These are phyloP conservation scores for Trichoderma gamsii DNA, from an alignment of 495 filamentous ascomycete species.

Conservation along the genomic window DNA sequence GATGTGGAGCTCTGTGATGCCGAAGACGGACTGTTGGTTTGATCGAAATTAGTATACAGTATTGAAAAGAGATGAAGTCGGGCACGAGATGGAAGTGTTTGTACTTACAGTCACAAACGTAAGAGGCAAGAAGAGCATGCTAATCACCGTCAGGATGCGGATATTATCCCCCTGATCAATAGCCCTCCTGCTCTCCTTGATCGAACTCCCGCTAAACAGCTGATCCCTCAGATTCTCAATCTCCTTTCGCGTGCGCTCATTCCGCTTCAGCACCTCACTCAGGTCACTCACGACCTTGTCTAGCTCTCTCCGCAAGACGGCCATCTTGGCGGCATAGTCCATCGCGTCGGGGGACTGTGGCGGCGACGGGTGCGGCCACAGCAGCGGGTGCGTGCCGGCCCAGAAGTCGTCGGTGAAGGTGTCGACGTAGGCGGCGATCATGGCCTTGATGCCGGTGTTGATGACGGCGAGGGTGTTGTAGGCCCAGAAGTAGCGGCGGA, in stretches of 20 bases:
- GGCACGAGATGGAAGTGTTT: too few relatives aligned
- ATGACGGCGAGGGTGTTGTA: conserved; percentile 50
- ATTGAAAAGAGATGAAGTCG: background rate
- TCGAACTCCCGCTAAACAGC: conserved; percentile 30
- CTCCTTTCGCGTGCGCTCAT: conserved; percentile 27
- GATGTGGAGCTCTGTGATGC: conserved; percentile 29
- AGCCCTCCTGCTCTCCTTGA: conserved; percentile 29
- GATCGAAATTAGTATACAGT: background rate
- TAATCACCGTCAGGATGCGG: conserved; percentile 34
- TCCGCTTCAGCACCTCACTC: conserved; percentile 22
- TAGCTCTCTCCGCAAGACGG: conserved; percentile 24
- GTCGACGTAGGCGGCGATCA: conserved; percentile 41
- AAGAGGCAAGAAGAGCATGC: conserved; percentile 37
- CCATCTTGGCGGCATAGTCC: conserved; percentile 21
- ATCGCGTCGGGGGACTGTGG: conserved; percentile 17
- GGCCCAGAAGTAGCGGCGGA: conserved; percentile 52
- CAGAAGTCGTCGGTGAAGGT: conserved; percentile 48
- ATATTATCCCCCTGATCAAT: conserved; percentile 37
- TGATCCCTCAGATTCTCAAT: conserved; percentile 30
- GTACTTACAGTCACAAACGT: conserved; percentile 32
- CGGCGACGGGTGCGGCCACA: conserved; percentile 28
- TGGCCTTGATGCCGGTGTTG: conserved; percentile 50
- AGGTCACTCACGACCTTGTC: conserved; percentile 25
- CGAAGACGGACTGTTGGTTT: conserved; percentile 24
- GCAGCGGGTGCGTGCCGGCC: conserved; percentile 39